phyloP scores from a whole-genome alignment of 169 alveolate genomes.

The Ichthyophthirius multifiliis region DNA sequence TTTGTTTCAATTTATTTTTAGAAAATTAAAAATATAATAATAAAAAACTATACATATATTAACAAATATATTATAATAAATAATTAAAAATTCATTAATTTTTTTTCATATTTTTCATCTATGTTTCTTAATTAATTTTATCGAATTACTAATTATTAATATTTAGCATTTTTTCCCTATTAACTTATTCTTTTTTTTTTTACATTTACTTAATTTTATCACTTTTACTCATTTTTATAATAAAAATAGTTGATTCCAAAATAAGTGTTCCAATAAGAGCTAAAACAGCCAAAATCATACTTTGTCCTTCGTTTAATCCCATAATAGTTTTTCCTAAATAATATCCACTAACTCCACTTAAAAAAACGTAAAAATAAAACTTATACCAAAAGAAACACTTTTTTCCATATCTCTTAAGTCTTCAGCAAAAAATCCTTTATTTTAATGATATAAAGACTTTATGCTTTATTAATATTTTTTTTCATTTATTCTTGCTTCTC shows the following conservation, averaged over 20 bases:
- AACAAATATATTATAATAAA: too few species aligned
- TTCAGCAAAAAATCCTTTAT: neutral
- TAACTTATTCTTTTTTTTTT: neutral
- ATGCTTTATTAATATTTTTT: neutral
- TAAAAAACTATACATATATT: too few species aligned
- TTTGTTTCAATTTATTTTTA: too few species aligned
- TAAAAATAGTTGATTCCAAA: neutral
- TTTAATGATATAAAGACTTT: neutral
- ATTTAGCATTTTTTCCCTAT: neutral
- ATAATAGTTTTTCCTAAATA: neutral
- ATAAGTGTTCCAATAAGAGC: conserved; percentile 3
- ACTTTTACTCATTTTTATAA: neutral
- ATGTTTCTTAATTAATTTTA: too few species aligned
- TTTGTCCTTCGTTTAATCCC: neutral
- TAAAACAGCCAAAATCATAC: neutral
- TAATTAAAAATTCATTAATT: too few species aligned
- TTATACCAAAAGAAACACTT: neutral
- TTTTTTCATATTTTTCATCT: too few species aligned
- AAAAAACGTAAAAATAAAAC: conserved; percentile 8
- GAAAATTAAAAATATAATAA: too few species aligned
- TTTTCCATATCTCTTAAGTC: neutral
- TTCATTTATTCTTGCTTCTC: neutral
- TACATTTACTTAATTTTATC: neutral
- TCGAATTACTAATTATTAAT: too few species aligned
- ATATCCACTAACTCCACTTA: neutral